These are phyloP conservation scores for Ormosia semicastrata DNA, from an alignment of 306 rosid species.

Conservation along the genomic window DNA sequence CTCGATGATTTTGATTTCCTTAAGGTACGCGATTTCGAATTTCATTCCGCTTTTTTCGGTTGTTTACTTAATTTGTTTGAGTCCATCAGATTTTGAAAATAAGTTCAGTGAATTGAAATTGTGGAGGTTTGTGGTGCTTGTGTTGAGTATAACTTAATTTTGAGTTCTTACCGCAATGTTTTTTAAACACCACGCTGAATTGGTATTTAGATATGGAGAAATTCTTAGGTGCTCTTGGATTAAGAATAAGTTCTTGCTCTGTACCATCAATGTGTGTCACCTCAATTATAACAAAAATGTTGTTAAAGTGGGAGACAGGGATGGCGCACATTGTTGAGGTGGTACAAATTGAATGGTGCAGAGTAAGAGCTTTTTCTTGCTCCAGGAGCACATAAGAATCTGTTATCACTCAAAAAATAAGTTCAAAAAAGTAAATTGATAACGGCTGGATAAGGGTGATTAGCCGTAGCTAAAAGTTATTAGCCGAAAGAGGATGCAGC, in stretches of 20 bases:
- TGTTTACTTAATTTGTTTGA: not conserved
- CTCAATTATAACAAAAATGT: not conserved
- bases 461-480: no score
- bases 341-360: not conserved
- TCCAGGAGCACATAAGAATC: not conserved
- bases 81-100: not conserved
- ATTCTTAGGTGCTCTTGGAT: not conserved
- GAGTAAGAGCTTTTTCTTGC: not conserved
- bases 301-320: not conserved
- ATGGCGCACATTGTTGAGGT: not conserved
- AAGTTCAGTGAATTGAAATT: not conserved
- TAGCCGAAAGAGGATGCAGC: no score
- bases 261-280: not conserved
- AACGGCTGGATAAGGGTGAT: no score
- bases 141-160: not conserved
- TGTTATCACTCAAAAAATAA: no score
- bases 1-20: constrained; percentile 63
- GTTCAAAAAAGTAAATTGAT: no score
- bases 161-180: not conserved
- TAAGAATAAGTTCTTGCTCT: not conserved
- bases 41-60: not conserved
- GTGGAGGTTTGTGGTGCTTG: not conserved
- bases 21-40: constrained; percentile 42
- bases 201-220: not conserved
- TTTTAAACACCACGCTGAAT: not conserved